These are phyloP conservation scores for Chondrus crispus DNA, from an alignment of 23 red algal species.

Conservation along the genomic window DNA sequence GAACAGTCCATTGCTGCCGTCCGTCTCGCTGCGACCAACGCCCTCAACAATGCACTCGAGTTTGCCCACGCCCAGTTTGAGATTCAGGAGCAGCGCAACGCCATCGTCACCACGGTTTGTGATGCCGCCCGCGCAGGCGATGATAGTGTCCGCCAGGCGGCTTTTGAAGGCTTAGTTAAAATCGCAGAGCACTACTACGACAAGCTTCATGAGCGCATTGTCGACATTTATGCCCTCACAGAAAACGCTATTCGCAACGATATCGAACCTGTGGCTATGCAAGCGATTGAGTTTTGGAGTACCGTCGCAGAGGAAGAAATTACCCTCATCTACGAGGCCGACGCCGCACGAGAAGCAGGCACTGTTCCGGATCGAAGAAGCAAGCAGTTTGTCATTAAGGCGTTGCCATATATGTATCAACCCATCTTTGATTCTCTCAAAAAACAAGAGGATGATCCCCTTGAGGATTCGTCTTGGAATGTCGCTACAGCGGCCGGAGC, in stretches of 20 bases:
- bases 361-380: slow-evolving; percentile 3
- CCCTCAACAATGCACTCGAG: slow-evolving; percentile 90
- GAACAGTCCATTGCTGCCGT: slow-evolving; percentile 40
- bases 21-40: slow-evolving; percentile 80
- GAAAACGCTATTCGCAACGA: slow-evolving; percentile 88
- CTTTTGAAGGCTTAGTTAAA: slow-evolving; percentile 91
- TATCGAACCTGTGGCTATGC: slow-evolving; percentile 82
- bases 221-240: slow-evolving; percentile 76
- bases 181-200: slow-evolving; percentile 92
- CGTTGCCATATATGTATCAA: slow-evolving; percentile 71
- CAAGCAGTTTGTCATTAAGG: slow-evolving; percentile 78
- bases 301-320: slow-evolving; percentile 96
- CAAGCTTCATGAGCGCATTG: slow-evolving; percentile 78
- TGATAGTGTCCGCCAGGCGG: slow-evolving; percentile 52
- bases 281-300: slow-evolving; percentile 98
- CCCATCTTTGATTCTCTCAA: slow-evolving; percentile 81
- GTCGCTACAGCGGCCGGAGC: slow-evolving; percentile 77
- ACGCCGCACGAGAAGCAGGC: slow-evolving; percentile 35
- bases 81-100: slow-evolving; percentile 59
- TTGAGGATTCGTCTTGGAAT: slow-evolving; percentile 88
- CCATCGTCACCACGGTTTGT: slow-evolving; percentile 85
- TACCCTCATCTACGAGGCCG: slow-evolving; percentile 62
- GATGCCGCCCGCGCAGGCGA: slow-evolving; percentile 69
- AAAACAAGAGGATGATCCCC: slow-evolving; percentile 83
- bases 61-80: slow-evolving; percentile 95